Evolutionary conservation across 2,329 filamentous ascomycete species (phyloP), one percentile per base, ranked within the genome.

Genomic region (Myriosclerotinia duriaeana): DNA sequence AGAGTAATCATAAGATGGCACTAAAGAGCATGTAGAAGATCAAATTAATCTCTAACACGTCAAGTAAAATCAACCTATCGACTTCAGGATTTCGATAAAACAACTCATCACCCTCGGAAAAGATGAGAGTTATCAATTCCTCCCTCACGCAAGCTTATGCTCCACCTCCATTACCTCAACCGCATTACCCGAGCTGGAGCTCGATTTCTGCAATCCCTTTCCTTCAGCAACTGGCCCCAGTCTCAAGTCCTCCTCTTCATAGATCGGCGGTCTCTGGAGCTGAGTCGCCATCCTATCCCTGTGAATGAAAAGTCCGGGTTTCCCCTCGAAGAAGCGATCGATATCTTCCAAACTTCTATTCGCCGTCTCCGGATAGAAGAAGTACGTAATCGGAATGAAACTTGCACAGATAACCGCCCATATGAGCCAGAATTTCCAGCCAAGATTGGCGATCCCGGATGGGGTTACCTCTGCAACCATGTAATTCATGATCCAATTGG

Each of bases 401-500:
- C 60, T 70, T 30, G 73, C 74, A 55, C 75, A 76, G 48, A 77
- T 67, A 7, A 73, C 72, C 0, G 74, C 75, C 69, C 77, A 79
- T n/a, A 79, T 74, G 22, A 79, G 76, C 69, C 78, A 78, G 65
- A 78, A 78, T 17, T 72, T 72, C 76, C 76, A 79, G 0, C 71
- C 70, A 12, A 79, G 74, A 34, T 74, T 74, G 15, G 72, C 73
- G 14, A 79, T 71, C 1, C 74, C 77, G 36, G 75, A 74, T 0
- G 77, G 76, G n/a, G 77, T 78, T 0, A 78, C 76, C 69, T 74
- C 70, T 2, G 73, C 75, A 17, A 76, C 72, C 75, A 86, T 75
- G 73, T 63, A 87, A 74, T 88, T 88, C 76, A 87, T 87, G 64
- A 86, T 84, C 73, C 70, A 76, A 54, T 75, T 76, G 44, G 75